Evolutionary conservation across 2,329 filamentous ascomycete genomes (phyloP), one percentile per base, ranked within the genome.

Genomic region (Zalaria sp.): DNA sequence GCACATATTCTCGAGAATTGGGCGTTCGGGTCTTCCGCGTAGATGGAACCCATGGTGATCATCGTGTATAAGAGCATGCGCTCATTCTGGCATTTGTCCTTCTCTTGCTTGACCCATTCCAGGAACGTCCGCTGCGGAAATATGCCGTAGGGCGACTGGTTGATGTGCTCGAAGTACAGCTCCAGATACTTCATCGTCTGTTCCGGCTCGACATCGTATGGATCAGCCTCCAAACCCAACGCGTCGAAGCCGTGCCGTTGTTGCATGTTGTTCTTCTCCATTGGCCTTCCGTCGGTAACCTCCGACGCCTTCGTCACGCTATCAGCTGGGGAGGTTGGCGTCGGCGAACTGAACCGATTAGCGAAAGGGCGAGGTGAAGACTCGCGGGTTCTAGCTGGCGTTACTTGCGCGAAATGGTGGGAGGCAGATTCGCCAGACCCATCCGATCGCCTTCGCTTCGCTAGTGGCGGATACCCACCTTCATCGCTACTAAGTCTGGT

Each of bases 1-100:
- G 66, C 65, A 50, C 72, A 77, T 18, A 62, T 57, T 44, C 62
- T 64, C 2, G 41, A 42, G 18, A 35, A 41, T 2, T 45, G 45
- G 4, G 68, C 58, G 18, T 52, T 53, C 27, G 64, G 57, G 44
- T 65, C 61, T 26, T 71, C 68, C 1, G 71, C 71, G 48, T 77
- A 79, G 1, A 72, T 54, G 4, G 72, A 70, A 1, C 72, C 75
- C 50, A 77, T 53, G 2, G 74, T 69, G 46, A 81, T 63, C 49
- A 79, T 66, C 1, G 71, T 66, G 52, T 80, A 78, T 6, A 80
- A 58, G 3, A 79, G 60, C 69, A 78, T 75, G 34, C 71, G 62
- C 51, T 79, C 75, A 26, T 55, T 51, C 25, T 51, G 51, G 32
- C 45, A 52, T 43, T 59, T 59, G 2, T 52, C 44, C 11, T 43